Evolutionary conservation across 2,329 filamentous ascomycete genomes (phyloP).

Genomic region (Cladosporium sp.): DNA sequence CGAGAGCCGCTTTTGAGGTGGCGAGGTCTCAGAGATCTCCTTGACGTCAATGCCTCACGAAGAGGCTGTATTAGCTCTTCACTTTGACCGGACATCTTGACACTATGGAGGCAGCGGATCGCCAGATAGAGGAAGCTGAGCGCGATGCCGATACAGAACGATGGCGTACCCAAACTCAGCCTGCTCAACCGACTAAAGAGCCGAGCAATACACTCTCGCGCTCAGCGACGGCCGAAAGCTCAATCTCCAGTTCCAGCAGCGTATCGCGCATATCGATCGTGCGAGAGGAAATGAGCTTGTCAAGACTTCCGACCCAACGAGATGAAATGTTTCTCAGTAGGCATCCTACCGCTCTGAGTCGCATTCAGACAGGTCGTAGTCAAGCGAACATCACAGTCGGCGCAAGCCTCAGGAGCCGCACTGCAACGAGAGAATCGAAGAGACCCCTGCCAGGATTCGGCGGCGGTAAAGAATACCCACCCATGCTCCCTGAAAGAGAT

Average conservation of each 20-base stretch:
- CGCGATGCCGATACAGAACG: conserved; percentile 48
- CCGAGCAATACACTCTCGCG: conserved; percentile 49
- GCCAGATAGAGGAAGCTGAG: conserved; percentile 52
- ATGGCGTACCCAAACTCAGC: conserved; percentile 31
- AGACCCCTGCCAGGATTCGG: conserved; percentile 66
- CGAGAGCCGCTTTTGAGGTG: no score
- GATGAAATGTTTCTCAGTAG: conserved; percentile 56
- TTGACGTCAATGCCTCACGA: not conserved
- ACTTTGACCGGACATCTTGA: not conserved
- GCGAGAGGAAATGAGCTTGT: conserved; percentile 48
- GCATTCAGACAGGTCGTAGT: conserved; percentile 65
- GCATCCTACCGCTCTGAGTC: conserved; percentile 63
- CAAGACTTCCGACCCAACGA: conserved; percentile 58
- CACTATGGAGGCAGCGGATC: conserved; percentile 51
- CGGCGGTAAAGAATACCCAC: conserved; percentile 67
- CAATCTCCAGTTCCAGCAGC: conserved; percentile 31
- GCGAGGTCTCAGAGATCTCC: no score
- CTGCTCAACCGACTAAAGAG: conserved; percentile 37
- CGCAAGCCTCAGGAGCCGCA: conserved; percentile 36
- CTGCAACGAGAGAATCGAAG: conserved; percentile 48
- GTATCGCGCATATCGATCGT: conserved; percentile 30
- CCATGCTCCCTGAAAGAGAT: conserved; percentile 64
- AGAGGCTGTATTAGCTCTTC: not conserved
- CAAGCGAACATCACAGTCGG: conserved; percentile 70
- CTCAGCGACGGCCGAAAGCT: conserved; percentile 49